Percentiles rank a stretch among this genome's conserved stretches.
These are phyloP conservation scores for Venturiaceae sp. DNA, from an alignment of 2,329 filamentous ascomycete genomes.

Conservation along the genomic window DNA sequence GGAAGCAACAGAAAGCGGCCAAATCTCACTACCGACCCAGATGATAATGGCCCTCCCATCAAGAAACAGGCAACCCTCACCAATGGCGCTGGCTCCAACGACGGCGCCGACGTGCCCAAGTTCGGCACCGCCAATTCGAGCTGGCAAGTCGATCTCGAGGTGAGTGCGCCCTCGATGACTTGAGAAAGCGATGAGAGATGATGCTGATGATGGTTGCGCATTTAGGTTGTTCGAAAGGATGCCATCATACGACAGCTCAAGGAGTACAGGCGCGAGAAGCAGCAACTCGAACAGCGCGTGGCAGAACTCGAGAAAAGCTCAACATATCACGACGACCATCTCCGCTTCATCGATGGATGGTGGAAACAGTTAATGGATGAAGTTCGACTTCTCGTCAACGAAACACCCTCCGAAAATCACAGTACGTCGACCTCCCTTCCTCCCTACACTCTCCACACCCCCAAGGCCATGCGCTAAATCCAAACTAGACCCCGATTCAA, in stretches of 20 bases:
- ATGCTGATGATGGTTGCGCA: not conserved
- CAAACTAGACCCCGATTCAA: conserved; percentile 17
- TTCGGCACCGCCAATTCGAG: conserved; percentile 4
- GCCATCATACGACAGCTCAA: conserved; percentile 96
- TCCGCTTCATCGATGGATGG: conserved; percentile 86
- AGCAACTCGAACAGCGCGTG: conserved; percentile 69
- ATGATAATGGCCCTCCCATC: conserved; percentile 2
- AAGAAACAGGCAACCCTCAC: conserved; percentile 6
- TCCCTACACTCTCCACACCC: conserved; percentile 12
- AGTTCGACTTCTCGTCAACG: conserved; percentile 16
- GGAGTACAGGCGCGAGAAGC: conserved; percentile 89
- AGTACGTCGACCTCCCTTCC: not conserved
- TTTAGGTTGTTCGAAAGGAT: conserved; percentile 51
- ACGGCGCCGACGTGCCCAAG: conserved; percentile 6
- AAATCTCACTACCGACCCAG: not conserved
- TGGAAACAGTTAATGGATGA: conserved; percentile 63
- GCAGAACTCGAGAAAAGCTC: conserved; percentile 71
- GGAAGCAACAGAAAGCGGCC: conserved; percentile 4
- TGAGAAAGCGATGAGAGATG: not conserved
- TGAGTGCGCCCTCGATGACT: not conserved
- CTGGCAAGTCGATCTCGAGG: conserved; percentile 8
- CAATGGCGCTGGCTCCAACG: conserved; percentile 4
- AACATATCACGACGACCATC: conserved; percentile 81
- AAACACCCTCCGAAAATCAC: not conserved
- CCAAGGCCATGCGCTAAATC: conserved; percentile 23